phyloP scores from a whole-genome alignment of 192 early-diverging fungal genomes.

The Mortierella claussenii region DNA sequence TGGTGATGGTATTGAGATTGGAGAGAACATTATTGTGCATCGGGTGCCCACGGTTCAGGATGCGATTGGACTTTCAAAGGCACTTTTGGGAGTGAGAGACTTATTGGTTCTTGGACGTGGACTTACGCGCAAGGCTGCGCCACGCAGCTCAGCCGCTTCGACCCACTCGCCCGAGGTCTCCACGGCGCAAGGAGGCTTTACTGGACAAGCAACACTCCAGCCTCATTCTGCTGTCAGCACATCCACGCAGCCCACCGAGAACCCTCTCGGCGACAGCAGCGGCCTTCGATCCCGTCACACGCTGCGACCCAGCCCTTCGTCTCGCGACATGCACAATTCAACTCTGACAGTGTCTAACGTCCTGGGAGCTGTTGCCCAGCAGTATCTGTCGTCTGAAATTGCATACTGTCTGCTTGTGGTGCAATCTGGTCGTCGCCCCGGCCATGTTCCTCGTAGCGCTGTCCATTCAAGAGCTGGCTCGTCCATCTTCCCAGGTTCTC shows the following conservation, averaged over 20 bases:
- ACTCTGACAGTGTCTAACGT: slow-evolving; percentile 25
- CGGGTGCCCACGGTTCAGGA: slow-evolving; percentile 52
- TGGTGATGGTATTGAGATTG: slow-evolving; percentile 25
- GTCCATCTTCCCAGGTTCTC: slow-evolving; percentile 7
- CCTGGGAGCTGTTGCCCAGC: slow-evolving; percentile 23
- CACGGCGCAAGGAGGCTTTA: neutral
- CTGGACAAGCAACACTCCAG: too few relatives aligned
- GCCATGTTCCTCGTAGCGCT: too few relatives aligned
- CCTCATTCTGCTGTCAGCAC: slow-evolving; percentile 6
- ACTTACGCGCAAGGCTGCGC: slow-evolving; percentile 19
- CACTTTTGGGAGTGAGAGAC: slow-evolving; percentile 56
- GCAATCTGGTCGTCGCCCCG: slow-evolving; percentile 23
- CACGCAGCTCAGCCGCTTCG: slow-evolving; percentile 2
- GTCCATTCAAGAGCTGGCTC: slow-evolving; percentile 11
- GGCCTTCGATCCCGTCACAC: slow-evolving; percentile 21
- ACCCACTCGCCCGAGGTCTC: slow-evolving; percentile 10
- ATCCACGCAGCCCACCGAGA: slow-evolving; percentile 17
- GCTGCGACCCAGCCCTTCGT: slow-evolving; percentile 29
- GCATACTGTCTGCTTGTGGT: slow-evolving; percentile 27
- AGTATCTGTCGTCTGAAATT: slow-evolving; percentile 22
- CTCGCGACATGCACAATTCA: slow-evolving; percentile 36
- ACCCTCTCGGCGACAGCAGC: slow-evolving; percentile 12
- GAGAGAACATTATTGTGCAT: slow-evolving; percentile 36
- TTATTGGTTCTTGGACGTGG: slow-evolving; percentile 60
- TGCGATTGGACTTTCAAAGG: slow-evolving; percentile 47